A percentile compares a stretch with the other conserved stretches of the same genome.
Evolutionary conservation across 306 rosid species (phyloP).

Genomic region (Cucurbita argyrosperma): DNA sequence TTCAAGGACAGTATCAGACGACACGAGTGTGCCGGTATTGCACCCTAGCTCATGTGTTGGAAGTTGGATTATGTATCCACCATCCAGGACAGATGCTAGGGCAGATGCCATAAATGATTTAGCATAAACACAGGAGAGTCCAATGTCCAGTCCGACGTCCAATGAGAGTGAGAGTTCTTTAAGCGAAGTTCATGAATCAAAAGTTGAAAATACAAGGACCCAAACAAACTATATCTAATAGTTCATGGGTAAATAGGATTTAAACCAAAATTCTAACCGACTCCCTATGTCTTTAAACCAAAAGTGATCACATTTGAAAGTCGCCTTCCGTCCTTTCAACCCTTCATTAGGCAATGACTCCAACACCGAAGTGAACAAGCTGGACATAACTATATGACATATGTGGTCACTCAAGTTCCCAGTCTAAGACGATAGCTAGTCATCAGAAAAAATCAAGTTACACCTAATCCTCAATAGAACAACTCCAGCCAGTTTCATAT

Average conservation of each 20-base stretch:
- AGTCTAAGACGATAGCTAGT: not conserved
- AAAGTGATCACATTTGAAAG: not conserved
- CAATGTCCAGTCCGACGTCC: no score
- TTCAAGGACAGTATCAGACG: no score
- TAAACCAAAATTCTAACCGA: not conserved
- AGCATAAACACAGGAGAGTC: no score
- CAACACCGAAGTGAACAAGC: not conserved
- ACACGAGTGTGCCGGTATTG: no score
- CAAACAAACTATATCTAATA: not conserved
- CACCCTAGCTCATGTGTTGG: no score
- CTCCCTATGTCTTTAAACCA: not conserved
- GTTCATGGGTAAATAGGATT: not conserved
- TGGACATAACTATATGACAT: not conserved
- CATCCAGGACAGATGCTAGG: no score
- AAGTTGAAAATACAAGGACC: not conserved
- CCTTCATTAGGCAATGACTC: not conserved
- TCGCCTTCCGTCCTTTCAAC: not conserved
- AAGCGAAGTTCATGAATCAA: not conserved
- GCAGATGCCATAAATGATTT: no score
- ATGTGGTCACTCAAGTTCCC: not conserved
- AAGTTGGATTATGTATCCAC: no score
- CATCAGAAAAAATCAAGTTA: not conserved
- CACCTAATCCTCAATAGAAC: not conserved
- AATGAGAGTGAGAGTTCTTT: no score
- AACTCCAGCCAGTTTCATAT: not conserved